Conservation (phyloP, 345 rosid species). For the Leavenworthia alabamica region DNA sequence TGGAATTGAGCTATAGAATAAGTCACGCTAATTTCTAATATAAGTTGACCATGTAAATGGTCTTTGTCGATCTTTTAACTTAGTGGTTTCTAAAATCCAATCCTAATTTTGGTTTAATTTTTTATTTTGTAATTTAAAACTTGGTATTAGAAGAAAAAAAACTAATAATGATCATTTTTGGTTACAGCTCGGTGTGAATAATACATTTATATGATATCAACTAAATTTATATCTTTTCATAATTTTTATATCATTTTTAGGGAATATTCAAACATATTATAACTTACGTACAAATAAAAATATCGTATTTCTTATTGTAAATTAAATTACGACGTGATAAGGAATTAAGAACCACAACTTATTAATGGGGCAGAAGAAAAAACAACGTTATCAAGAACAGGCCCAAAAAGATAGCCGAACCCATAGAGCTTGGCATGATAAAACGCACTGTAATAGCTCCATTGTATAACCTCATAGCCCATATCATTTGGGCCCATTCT, state of each 20-base stretch:
- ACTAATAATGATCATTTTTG: too few relatives aligned
- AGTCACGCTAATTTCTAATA: neutral
- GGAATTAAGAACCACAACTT: neutral
- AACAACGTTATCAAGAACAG: conserved; percentile 62
- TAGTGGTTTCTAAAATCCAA: too few relatives aligned
- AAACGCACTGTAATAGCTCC: conserved; percentile 34
- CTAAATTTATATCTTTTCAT: neutral
- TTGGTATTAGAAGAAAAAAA: too few relatives aligned
- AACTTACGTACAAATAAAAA: neutral
- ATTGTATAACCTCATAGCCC: neutral
- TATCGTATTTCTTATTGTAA: conserved; percentile 2
- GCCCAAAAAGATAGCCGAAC: conserved; percentile 77
- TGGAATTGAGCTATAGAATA: neutral
- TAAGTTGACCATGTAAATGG: neutral
- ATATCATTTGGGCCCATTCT: neutral
- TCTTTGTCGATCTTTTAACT: too few relatives aligned
- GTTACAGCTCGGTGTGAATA: neutral
- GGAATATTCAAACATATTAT: neutral
- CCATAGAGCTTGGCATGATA: conserved; percentile 72
- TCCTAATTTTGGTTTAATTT: too few relatives aligned
- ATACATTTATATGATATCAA: neutral
- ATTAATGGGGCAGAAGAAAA: conserved; percentile 32
- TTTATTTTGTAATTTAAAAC: too few relatives aligned
- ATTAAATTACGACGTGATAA: neutral
- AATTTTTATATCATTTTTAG: neutral